Conservation (phyloP, 2,329 filamentous ascomycete genomes). For the Claviceps purpurea region DNA sequence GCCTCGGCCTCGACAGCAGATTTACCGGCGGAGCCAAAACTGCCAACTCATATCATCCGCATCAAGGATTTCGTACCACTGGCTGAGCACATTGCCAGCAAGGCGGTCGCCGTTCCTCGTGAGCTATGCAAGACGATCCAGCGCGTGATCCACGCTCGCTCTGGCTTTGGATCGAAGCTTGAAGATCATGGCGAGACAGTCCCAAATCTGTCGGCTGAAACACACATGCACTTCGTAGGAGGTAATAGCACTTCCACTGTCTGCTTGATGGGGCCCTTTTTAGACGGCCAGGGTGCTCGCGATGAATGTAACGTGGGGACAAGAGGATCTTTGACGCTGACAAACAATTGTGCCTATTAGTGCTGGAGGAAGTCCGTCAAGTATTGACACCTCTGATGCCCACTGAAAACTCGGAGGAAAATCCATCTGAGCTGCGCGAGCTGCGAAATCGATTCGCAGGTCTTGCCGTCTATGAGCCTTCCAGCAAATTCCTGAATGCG, state of each 20-base stretch:
- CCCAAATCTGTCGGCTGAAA: constrained; percentile 11
- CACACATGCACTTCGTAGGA: neutral
- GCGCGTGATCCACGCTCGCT: constrained; percentile 22
- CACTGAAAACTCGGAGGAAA: neutral
- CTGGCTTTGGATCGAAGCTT: constrained; percentile 12
- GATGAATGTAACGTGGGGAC: too few species aligned
- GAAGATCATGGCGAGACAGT: constrained; percentile 8
- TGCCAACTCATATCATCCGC: constrained; percentile 20
- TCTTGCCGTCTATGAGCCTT: constrained; percentile 24
- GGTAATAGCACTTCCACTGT: constrained; percentile 19
- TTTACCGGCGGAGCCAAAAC: neutral
- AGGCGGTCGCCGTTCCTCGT: constrained; percentile 14
- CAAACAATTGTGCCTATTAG: constrained; percentile 8
- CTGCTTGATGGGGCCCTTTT: neutral
- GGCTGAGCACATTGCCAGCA: constrained; percentile 14
- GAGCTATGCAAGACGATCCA: constrained; percentile 19
- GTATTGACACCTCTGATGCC: constrained; percentile 14
- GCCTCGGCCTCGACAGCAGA: neutral
- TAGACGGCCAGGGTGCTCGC: too few species aligned
- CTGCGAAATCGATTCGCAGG: constrained; percentile 20
- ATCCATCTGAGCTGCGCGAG: neutral
- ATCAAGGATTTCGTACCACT: constrained; percentile 25
- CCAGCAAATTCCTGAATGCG: constrained; percentile 21
- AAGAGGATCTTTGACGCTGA: neutral
- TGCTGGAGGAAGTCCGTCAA: constrained; percentile 22